Base-by-base conservation (phyloP, 331 rosid genomes). In the Malus hybrid region DNA sequence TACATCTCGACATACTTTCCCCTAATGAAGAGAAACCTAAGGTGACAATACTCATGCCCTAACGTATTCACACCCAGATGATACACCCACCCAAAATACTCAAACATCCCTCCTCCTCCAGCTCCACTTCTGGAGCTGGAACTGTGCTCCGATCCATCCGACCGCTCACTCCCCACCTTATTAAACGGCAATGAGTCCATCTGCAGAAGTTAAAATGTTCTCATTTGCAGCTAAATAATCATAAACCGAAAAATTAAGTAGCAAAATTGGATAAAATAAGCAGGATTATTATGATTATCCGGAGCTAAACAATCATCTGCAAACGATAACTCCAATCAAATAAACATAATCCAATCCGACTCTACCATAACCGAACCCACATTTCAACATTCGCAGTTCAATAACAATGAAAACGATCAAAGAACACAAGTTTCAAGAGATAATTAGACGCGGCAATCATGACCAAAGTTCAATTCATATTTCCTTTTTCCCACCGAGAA, bases 81-180 rank as follows among this genome's bases (percentile, higher is more conserved):
- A 78, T 92, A 95, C 11, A 95, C 96, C 97, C 97, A 92, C 46
- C 99, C 99, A 52, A 73, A 91, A 80, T 33, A 90, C 85, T 86
- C 96, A 65, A 78, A 90, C 70, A 65, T 67, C n/a, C 89, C 86
- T 62, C 79, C 78, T 46, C 80, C 83, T 6, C 56, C 83, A 42
- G 63, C 71, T 6, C 70, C 69, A 4, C 69, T 64, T 73, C 19
- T 33, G 20, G 16, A 44, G 71, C 81, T 76, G 24, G 61, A 52
- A 63, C 81, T 76, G 36, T 61, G 57, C 60, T 63, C 78, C 75
- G 73, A 69, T 7, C 62, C 77, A 42, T 48, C 82, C 14, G 83
- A 76, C 22, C 73, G 55, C 31, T 78, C 86, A 52, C 86, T 78
- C 59, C 71, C 83, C 46, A 10, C 71, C 78, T 80, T 78, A 33